Percentiles rank a stretch among this genome's conserved stretches.
These are phyloP conservation scores for Trametes gibbosa DNA, from an alignment of 768 basidiomycete species.

Conservation along the genomic window DNA sequence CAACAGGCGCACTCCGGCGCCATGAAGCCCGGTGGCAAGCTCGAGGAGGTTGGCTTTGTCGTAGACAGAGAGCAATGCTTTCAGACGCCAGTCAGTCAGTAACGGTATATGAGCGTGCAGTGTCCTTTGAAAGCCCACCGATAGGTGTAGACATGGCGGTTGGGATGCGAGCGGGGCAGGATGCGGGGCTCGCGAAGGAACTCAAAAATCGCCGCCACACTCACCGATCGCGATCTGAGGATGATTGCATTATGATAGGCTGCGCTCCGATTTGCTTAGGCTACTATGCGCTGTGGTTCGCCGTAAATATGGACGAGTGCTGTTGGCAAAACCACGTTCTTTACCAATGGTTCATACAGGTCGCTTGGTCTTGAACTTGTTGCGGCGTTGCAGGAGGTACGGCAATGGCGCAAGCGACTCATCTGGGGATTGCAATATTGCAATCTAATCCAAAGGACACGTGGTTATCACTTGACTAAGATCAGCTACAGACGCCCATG, in stretches of 20 bases:
- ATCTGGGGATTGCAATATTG: neutral
- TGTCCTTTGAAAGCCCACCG: slow-evolving; percentile 23
- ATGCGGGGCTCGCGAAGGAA: neutral
- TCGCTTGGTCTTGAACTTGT: no score
- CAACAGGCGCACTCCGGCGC: slow-evolving; percentile 80
- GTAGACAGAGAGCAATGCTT: slow-evolving; percentile 92
- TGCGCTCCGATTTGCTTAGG: no score
- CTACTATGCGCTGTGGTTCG: no score
- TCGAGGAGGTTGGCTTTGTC: slow-evolving; percentile 91
- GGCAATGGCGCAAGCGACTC: no score
- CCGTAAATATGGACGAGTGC: no score
- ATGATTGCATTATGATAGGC: slow-evolving; percentile 6
- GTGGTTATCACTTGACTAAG: neutral
- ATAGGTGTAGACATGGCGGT: slow-evolving; percentile 34
- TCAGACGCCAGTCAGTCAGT: slow-evolving; percentile 7
- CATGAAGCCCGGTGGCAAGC: slow-evolving; percentile 80
- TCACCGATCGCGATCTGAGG: slow-evolving; percentile 6
- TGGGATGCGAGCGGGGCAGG: neutral
- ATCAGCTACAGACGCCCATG: no score
- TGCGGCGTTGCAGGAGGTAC: no score
- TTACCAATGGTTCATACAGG: no score
- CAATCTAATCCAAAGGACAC: neutral
- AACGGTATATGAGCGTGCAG: neutral
- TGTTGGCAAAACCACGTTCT: no score
- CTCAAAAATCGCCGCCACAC: slow-evolving; percentile 4